Evolutionary conservation across 1,284 basidiomycete species (phyloP), one percentile per base, ranked within the genome.

Genomic region (Cryptococcus maquisensis): DNA sequence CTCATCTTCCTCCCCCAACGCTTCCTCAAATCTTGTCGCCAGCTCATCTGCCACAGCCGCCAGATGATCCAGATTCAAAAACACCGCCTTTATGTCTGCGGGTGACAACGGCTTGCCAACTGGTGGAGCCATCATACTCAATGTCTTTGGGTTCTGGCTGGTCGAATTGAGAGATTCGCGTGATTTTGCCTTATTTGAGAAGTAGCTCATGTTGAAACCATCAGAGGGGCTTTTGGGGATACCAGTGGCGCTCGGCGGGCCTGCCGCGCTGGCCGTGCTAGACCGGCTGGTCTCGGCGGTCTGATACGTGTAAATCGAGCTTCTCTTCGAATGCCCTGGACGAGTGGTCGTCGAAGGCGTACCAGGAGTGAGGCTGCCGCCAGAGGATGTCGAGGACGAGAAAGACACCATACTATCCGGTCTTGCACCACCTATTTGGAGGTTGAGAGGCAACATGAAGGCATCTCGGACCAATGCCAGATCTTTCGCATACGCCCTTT

Each of bases 401-500:
- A 21, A 24, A 15, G 28, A 32, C 28, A 32, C 28, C 28, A 32
- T 32, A 10, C 28, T 32, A 32, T 32, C 28, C 6, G 28, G 28
- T 32, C 28, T 6, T 32, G 28, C 28, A 32, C 4, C 28, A 32
- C 28, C 28, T 32, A 32, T 32, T 32, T 32, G 28, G 28, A 32
- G 66, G 3, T 68, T 26, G 35, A 62, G 56, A 2, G 65, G 60
- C 8, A 55, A 57, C 35, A 92, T 83, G 70, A 93, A 90, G 26
- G 94, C 83, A 63, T 92, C 87, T 45, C 86, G 81, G 51, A 96
- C 84, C 47, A 96, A 79, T 3, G 86, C 86, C 20, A 97, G 80
- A 78, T 97, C 93, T 10, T 84, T 86, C 1, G 92, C 89, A 74
- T 95, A 95, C 0, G 87, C 85, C 26, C 87, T 80, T 71, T 97